Percentiles rank a stretch among this genome's conserved stretches.
Conservation (phyloP, 768 basidiomycete species). For the Leccinum uliginosum region DNA sequence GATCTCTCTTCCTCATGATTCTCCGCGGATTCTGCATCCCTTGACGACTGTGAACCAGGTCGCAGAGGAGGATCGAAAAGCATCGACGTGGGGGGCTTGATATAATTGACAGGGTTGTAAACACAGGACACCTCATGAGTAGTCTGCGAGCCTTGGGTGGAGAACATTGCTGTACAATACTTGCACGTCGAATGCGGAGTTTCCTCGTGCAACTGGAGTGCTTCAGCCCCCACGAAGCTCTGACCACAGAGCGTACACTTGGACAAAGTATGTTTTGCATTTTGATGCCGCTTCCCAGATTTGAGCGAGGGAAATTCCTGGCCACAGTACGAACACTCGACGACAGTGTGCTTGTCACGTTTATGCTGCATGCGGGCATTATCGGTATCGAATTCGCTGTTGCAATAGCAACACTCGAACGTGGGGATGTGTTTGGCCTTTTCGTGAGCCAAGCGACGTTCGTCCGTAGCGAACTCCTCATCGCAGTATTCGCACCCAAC, state of each 20-base stretch:
- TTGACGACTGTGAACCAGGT: neutral
- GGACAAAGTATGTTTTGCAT: conserved; percentile 1
- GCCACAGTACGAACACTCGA: conserved; percentile 13
- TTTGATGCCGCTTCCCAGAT: conserved; percentile 11
- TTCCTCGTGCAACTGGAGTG: neutral
- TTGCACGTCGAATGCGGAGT: conserved; percentile 2
- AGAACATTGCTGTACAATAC: neutral
- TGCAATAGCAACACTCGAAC: conserved; percentile 15
- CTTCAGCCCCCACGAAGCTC: neutral
- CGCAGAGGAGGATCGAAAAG: neutral
- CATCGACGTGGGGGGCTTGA: neutral
- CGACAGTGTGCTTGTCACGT: conserved; percentile 4
- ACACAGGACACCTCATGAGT: conserved; percentile 7
- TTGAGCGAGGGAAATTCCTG: conserved; percentile 1
- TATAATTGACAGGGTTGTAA: conserved; percentile 1
- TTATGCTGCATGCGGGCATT: conserved; percentile 8
- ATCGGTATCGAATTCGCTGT: conserved; percentile 4
- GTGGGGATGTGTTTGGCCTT: neutral
- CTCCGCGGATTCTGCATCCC: neutral
- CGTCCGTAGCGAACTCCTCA: conserved; percentile 1
- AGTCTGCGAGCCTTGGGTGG: neutral
- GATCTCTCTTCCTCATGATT: neutral
- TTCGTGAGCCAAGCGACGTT: conserved; percentile 8
- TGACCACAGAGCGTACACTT: neutral
- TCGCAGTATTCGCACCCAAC: conserved; percentile 13